phyloP scores from a whole-genome alignment of 1,284 basidiomycete species.

The Sanghuangporus weigelae region DNA sequence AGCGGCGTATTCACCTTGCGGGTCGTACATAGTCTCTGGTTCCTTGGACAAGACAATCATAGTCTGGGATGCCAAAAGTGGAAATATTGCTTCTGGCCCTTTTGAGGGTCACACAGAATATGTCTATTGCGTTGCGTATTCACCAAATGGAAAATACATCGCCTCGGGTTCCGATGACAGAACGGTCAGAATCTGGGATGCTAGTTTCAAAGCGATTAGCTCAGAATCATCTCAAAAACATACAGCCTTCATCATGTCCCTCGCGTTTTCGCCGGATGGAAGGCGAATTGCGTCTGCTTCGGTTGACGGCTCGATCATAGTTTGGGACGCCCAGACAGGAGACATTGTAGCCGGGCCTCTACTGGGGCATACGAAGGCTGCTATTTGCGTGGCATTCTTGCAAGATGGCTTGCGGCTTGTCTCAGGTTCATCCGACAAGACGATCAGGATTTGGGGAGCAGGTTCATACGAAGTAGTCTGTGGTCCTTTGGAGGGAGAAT shows the following conservation, averaged over 20 bases:
- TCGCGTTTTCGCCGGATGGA: not conserved
- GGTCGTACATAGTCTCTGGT: not conserved
- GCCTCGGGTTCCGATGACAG: constrained; percentile 13
- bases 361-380: too few species aligned
- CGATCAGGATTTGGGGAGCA: too few species aligned
- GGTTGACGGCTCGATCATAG: too few species aligned
- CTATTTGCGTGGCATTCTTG: too few species aligned
- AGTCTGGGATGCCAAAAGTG: not conserved
- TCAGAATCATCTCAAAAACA: not conserved
- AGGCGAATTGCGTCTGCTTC: too few species aligned
- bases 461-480: too few species aligned
- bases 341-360: too few species aligned
- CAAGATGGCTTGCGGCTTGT: too few species aligned
- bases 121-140: constrained; percentile 7
- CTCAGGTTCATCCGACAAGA: too few species aligned
- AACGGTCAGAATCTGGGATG: constrained; percentile 12
- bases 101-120: not conserved
- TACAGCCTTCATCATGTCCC: not conserved
- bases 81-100: not conserved
- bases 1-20: not conserved
- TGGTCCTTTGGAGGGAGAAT: too few species aligned
- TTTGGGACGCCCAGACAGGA: too few species aligned
- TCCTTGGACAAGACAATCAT: not conserved
- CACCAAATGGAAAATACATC: constrained; percentile 11
- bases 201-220: not conserved